Percentiles rank a stretch among this genome's conserved stretches.
phyloP scores from a whole-genome alignment of 2,329 filamentous ascomycete genomes.

The Drechslerella coelobrocha region DNA sequence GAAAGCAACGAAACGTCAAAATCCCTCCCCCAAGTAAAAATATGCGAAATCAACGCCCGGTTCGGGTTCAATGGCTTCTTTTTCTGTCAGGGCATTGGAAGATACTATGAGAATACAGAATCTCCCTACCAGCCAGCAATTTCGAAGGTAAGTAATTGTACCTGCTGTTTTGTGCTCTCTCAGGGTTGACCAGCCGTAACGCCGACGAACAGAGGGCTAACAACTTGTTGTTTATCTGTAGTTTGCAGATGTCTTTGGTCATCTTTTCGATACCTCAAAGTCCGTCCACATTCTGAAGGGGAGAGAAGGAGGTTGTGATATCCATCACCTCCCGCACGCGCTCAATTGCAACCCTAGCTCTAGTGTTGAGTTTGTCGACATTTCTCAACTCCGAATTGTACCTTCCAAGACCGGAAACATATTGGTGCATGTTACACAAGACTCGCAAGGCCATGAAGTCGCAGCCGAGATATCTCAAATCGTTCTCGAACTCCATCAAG shows the following conservation, averaged over 20 bases:
- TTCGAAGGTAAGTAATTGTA: constrained; percentile 32
- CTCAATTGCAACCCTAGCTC: no score
- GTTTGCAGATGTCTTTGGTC: constrained; percentile 57
- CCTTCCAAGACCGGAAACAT: background rate
- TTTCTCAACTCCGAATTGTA: constrained; percentile 53
- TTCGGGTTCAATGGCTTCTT: constrained; percentile 59
- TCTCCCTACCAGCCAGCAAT: constrained; percentile 19
- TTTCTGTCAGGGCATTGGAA: background rate
- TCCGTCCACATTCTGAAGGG: constrained; percentile 59
- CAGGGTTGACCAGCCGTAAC: no score
- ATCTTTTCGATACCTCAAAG: constrained; percentile 55
- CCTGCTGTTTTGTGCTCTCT: no score
- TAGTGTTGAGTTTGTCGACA: constrained; percentile 40
- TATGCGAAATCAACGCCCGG: constrained; percentile 60
- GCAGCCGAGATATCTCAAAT: constrained; percentile 57
- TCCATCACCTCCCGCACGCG: constrained; percentile 57
- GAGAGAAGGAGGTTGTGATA: constrained; percentile 58
- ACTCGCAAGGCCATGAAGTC: constrained; percentile 56
- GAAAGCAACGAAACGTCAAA: constrained; percentile 50
- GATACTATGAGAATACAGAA: constrained; percentile 6
- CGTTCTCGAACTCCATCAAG: constrained; percentile 59
- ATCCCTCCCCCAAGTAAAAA: constrained; percentile 54
- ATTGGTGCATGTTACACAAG: constrained; percentile 32
- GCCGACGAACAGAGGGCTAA: constrained; percentile 5
- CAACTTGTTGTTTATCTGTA: constrained; percentile 52